phyloP scores from a whole-genome alignment of 805 yeast species.

The Nakazawaea ambrosiae region DNA sequence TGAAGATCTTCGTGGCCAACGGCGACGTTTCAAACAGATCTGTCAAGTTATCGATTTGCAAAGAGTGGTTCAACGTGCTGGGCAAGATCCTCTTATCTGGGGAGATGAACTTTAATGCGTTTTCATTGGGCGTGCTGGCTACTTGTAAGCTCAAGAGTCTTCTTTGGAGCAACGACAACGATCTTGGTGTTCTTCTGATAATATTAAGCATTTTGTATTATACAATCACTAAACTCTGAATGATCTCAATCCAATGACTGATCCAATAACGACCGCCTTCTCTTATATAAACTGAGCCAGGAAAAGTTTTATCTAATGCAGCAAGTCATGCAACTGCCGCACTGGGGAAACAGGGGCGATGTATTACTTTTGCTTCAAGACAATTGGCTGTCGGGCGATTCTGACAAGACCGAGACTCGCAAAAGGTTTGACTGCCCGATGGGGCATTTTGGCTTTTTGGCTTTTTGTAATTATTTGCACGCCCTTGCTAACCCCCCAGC shows the following conservation, averaged over 20 bases:
- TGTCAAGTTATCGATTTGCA: conserved; percentile 45
- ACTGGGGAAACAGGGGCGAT: conserved; percentile 4
- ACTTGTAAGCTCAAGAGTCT: conserved; percentile 31
- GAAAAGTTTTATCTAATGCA: not conserved
- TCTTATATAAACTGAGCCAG: not conserved
- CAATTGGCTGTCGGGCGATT: conserved; percentile 5
- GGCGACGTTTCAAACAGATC: conserved; percentile 56
- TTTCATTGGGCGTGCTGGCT: conserved; percentile 62
- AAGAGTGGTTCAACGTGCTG: conserved; percentile 33
- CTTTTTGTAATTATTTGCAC: conserved; percentile 4
- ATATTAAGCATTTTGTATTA: not conserved
- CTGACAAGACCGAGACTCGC: conserved; percentile 11
- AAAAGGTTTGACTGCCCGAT: conserved; percentile 3
- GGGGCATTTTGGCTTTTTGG: not conserved
- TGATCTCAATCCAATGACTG: too few species aligned
- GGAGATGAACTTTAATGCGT: conserved; percentile 63
- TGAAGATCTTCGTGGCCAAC: conserved; percentile 53
- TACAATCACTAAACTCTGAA: too few species aligned
- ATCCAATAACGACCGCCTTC: too few species aligned
- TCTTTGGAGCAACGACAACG: not conserved
- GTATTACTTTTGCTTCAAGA: not conserved
- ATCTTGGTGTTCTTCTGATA: not conserved
- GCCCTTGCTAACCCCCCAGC: too few species aligned
- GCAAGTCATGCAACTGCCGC: too few species aligned
- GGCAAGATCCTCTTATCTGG: conserved; percentile 41